Evolutionary conservation across 192 early-diverging fungal species (phyloP).

Genomic region (Coemansia sp.): DNA sequence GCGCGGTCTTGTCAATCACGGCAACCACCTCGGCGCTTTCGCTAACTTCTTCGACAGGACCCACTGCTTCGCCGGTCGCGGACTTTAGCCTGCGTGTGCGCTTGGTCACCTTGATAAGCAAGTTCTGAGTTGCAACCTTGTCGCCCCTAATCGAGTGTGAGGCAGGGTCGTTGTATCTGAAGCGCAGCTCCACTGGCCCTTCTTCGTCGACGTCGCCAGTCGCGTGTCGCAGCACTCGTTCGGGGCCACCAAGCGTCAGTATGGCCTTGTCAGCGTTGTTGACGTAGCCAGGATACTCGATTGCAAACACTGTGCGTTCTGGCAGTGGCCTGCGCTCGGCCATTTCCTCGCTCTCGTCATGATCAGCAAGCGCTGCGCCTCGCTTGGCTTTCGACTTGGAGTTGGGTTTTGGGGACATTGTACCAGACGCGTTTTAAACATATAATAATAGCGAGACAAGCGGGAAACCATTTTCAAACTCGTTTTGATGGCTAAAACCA

Average conservation of each 20-base stretch:
- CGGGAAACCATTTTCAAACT: too few species aligned
- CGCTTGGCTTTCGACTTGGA: background rate
- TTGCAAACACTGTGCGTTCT: constrained; percentile 19
- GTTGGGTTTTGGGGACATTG: background rate
- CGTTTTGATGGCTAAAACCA: too few species aligned
- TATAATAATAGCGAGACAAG: background rate
- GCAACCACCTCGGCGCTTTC: constrained; percentile 27
- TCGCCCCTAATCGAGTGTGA: constrained; percentile 51
- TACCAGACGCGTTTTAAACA: background rate
- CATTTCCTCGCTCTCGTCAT: background rate
- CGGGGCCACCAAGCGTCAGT: constrained; percentile 38
- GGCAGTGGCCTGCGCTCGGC: constrained; percentile 30
- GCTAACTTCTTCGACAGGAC: background rate
- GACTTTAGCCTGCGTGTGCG: constrained; percentile 16
- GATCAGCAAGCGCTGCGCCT: background rate
- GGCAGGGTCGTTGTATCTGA: constrained; percentile 38
- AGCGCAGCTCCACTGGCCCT: constrained; percentile 46
- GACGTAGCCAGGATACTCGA: constrained; percentile 54
- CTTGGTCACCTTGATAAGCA: constrained; percentile 49
- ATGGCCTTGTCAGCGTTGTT: constrained; percentile 31
- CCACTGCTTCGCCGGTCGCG: background rate
- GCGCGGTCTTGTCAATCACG: constrained; percentile 40
- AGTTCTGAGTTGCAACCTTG: constrained; percentile 30
- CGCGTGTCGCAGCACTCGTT: constrained; percentile 28
- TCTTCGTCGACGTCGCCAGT: constrained; percentile 13